Conservation (phyloP, 2,329 filamentous ascomycete genomes). For the Fusarium sp. region DNA sequence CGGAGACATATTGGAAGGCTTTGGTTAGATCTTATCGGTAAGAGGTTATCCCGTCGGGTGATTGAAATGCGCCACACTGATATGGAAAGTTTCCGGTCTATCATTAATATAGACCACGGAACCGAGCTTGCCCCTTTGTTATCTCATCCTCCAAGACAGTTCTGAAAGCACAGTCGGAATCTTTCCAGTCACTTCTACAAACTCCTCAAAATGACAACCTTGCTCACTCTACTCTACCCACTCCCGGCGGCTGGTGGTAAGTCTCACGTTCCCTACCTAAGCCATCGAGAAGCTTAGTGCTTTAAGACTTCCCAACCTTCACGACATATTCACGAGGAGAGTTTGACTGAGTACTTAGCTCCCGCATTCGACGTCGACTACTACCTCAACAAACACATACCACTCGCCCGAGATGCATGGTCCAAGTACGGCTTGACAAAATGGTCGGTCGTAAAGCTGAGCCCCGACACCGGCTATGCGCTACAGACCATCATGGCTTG, state of each 20-base stretch:
- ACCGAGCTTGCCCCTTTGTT: too few relatives aligned
- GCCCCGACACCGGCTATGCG: background rate
- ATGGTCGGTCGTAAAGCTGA: background rate
- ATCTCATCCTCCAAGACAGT: background rate
- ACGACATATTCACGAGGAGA: background rate
- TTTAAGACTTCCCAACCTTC: background rate
- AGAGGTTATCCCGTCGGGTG: background rate
- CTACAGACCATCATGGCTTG: background rate
- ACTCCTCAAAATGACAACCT: background rate
- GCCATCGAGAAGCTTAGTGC: background rate
- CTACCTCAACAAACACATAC: background rate
- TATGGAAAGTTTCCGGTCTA: background rate
- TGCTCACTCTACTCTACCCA: background rate
- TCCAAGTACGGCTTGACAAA: background rate
- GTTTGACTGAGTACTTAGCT: background rate
- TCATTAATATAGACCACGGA: background rate
- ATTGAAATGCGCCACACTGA: background rate
- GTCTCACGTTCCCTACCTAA: background rate
- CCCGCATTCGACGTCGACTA: background rate
- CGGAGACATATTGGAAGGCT: background rate
- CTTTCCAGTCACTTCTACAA: background rate
- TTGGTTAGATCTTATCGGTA: background rate
- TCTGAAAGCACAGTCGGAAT: background rate
- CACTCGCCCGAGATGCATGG: background rate
- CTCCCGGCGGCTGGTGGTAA: background rate